Evolutionary conservation across 2,329 filamentous ascomycete species (phyloP).

Genomic region (Colletotrichum siamense): DNA sequence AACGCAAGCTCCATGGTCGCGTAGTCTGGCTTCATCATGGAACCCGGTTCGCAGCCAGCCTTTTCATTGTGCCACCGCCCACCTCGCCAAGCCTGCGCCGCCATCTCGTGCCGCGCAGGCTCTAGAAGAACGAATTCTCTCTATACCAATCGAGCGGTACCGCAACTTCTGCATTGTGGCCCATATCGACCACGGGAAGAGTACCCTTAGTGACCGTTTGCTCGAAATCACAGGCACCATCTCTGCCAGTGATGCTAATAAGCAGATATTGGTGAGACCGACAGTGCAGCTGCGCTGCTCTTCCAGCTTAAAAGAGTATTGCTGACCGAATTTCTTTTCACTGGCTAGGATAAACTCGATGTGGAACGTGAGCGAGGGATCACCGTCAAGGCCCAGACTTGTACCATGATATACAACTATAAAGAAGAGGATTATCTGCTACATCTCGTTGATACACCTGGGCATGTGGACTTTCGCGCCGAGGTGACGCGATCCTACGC

Average conservation of each 20-base stretch:
- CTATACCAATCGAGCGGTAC: slow-evolving; percentile 79
- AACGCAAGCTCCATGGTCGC: background rate
- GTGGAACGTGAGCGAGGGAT: slow-evolving; percentile 93
- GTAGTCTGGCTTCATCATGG: background rate
- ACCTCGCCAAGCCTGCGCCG: slow-evolving; percentile 2
- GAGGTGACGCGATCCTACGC: slow-evolving; percentile 97
- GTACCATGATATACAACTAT: slow-evolving; percentile 94
- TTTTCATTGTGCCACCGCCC: background rate
- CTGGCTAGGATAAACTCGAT: slow-evolving; percentile 81
- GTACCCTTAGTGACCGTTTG: slow-evolving; percentile 89
- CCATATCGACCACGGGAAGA: slow-evolving; percentile 98
- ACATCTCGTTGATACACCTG: slow-evolving; percentile 95
- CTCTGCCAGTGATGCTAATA: slow-evolving; percentile 77
- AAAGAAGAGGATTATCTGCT: slow-evolving; percentile 87
- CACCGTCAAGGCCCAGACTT: slow-evolving; percentile 98
- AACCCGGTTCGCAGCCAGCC: background rate
- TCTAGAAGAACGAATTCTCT: slow-evolving; percentile 67
- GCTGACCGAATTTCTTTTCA: background rate
- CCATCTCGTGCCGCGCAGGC: slow-evolving; percentile 33
- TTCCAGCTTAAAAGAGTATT: no score
- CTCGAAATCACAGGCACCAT: slow-evolving; percentile 96
- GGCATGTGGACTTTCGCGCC: slow-evolving; percentile 96
- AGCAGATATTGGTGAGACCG: slow-evolving; percentile 75
- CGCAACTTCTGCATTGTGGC: slow-evolving; percentile 99
- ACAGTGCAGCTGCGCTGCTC: background rate